Percentiles rank a stretch among this genome's conserved stretches.
Evolutionary conservation across 1,284 basidiomycete genomes (phyloP).

Genomic region (Paramarasmius palmivorus): DNA sequence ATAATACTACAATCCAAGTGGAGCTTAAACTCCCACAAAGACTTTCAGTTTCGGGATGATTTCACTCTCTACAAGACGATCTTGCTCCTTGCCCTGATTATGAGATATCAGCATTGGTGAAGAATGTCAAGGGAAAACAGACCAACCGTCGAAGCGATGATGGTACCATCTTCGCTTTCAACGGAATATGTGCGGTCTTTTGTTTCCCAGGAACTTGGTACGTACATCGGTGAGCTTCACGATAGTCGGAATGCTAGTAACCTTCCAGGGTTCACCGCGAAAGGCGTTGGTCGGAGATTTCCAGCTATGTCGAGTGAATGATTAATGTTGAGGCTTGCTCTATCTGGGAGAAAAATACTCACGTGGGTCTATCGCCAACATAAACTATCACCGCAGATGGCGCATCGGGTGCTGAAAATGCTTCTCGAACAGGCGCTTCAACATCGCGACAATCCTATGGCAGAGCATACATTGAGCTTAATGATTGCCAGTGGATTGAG

Average conservation of each 20-base stretch:
- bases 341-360: conserved; percentile 29
- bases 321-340: background rate
- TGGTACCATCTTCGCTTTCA: too few species aligned
- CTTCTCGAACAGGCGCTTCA: conserved; percentile 56
- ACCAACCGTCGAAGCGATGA: too few species aligned
- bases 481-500: background rate
- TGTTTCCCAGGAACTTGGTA: conserved; percentile 17
- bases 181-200: too few species aligned
- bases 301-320: conserved; percentile 51
- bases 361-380: conserved; percentile 73
- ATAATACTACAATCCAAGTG: background rate
- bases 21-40: conserved; percentile 25
- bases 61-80: conserved; percentile 59
- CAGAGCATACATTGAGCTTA: background rate
- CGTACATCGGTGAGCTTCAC: conserved; percentile 68
- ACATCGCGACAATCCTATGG: conserved; percentile 73
- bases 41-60: conserved; percentile 34
- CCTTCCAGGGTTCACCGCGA: conserved; percentile 65
- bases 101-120: conserved; percentile 3
- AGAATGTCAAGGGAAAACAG: too few species aligned
- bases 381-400: conserved; percentile 71
- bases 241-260: conserved; percentile 73
- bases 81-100: conserved; percentile 51
- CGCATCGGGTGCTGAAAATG: conserved; percentile 52
- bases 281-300: conserved; percentile 61